These are phyloP conservation scores for Lachnellula arida DNA, from an alignment of 2,329 filamentous ascomycete species.

Conservation along the genomic window DNA sequence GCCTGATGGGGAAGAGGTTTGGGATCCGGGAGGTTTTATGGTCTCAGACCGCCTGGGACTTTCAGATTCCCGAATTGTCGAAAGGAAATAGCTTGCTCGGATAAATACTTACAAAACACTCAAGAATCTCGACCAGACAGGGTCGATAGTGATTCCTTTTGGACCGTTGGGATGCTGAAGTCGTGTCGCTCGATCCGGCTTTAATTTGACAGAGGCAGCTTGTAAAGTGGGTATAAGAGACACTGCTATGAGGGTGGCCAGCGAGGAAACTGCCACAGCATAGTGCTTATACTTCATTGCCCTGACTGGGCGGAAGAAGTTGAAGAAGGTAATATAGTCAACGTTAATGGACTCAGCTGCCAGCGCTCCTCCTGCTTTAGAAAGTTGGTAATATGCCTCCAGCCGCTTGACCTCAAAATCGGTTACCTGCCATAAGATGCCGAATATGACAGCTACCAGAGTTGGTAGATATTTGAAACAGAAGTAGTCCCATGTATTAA, in stretches of 20 bases:
- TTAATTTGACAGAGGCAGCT: constrained; percentile 55
- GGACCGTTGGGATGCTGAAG: constrained; percentile 35
- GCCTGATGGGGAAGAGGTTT: too few species aligned
- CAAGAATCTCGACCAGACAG: constrained; percentile 57
- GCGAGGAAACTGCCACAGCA: constrained; percentile 62
- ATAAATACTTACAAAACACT: constrained; percentile 37
- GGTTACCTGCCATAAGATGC: constrained; percentile 61
- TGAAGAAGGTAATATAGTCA: constrained; percentile 62
- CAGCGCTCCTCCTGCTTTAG: constrained; percentile 53
- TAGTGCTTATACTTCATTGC: constrained; percentile 61
- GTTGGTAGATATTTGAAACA: constrained; percentile 60
- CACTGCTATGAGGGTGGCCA: constrained; percentile 60
- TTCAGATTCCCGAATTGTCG: too few species aligned
- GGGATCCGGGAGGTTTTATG: too few species aligned
- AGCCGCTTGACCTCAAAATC: constrained; percentile 64
- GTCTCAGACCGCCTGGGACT: too few species aligned
- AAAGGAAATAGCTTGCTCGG: too few species aligned
- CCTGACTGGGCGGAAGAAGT: constrained; percentile 58
- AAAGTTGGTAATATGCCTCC: constrained; percentile 63
- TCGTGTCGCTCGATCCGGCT: constrained; percentile 46
- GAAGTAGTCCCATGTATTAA: constrained; percentile 52
- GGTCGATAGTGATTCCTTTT: constrained; percentile 54
- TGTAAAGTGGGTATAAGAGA: constrained; percentile 66
- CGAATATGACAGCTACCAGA: constrained; percentile 55
- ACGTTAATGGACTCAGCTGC: constrained; percentile 64